A percentile compares a stretch with the other conserved stretches of the same genome.
phyloP scores from a whole-genome alignment of 2,329 filamentous ascomycete genomes.

The Pestalotiopsis sp. region DNA sequence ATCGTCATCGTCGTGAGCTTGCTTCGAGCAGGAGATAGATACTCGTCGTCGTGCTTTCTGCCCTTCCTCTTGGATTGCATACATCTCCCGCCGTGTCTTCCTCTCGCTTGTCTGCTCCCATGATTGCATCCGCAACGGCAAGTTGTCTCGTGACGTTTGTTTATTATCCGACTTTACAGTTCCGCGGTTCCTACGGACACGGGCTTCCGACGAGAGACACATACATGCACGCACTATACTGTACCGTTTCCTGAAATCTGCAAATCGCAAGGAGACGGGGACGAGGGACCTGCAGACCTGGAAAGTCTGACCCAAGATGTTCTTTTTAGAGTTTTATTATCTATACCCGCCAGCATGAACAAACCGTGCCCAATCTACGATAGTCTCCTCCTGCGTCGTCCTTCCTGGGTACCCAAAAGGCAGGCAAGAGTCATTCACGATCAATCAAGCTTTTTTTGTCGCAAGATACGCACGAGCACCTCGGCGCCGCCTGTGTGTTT shows the following conservation, averaged over 20 bases:
- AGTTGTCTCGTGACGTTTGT: neutral
- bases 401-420: too few species aligned
- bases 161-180: neutral
- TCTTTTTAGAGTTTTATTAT: neutral
- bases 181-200: neutral
- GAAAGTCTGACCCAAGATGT: too few species aligned
- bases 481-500: neutral
- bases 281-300: neutral
- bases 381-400: too few species aligned
- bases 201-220: neutral
- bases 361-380: too few species aligned
- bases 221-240: neutral
- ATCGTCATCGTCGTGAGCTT: too few species aligned
- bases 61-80: neutral
- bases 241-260: neutral
- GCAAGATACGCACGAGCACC: too few species aligned
- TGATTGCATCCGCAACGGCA: neutral
- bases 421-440: too few species aligned
- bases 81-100: neutral
- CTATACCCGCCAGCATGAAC: neutral
- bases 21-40: too few species aligned
- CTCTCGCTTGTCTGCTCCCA: neutral
- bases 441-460: too few species aligned
- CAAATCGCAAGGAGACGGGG: neutral
- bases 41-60: too few species aligned